Evolutionary conservation across 768 basidiomycete genomes (phyloP), one percentile per base, ranked within the genome.

Genomic region (Lentinula sp.): DNA sequence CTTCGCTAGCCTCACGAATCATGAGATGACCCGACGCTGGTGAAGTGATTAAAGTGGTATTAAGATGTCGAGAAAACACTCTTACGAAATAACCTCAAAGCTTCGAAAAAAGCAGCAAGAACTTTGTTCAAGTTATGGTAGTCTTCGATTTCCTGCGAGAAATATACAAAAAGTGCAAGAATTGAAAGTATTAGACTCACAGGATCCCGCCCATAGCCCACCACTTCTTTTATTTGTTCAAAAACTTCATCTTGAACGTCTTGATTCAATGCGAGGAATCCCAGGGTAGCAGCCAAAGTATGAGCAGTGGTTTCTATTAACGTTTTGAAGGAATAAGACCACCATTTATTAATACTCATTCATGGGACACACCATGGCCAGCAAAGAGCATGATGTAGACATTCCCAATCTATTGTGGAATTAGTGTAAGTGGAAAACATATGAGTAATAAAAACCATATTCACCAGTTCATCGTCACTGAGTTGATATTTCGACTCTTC

Each of bases 331-430:
- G 16, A 48, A 18, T 23, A 20, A 28, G 37, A 32, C 39, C 13
- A 43, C 4, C 6, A 41, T 16, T 0, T 1, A 6, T 28, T 2
- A 15, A 9, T 41, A 41, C 8, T 43, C 20, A 16, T 54, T 4
- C 9, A 42, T 23, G 42, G 7, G 7, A 63, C 72, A 41, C 62
- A 78, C 83, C 85, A 67, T 85, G 82, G 12, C 86, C 85, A 48
- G 85, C 84, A 43, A 86, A 79, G 23, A 87, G 70, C 66, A 83
- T 72, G 10, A 77, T 64, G 63, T 77, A 85, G 1, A 82, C 66
- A 54, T 85, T 85, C 5, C 82, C 83, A 52, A 83, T 80, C 82
- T 82, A 33, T 15, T 0, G 0, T 48, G 15, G 37, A 20, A 5
- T 28, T 16, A 23, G 13, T 18, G 15, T 54, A 20, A 16, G 35